Base-by-base conservation (phyloP, 1,284 basidiomycete genomes). In the Papiliotrema laurentii region DNA sequence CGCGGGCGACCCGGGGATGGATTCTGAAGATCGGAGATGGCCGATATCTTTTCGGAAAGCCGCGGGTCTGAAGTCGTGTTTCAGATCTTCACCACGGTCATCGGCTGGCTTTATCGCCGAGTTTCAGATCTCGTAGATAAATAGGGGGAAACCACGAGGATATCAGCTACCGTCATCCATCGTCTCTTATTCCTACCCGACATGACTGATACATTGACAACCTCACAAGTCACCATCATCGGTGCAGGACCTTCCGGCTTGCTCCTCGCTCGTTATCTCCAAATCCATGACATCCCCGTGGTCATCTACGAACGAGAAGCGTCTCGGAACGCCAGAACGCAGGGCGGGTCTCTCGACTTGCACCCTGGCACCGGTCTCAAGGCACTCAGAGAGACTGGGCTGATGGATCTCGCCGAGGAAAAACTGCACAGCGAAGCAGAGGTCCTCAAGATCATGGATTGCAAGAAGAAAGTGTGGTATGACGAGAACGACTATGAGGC, bases 331-430 rank as follows among this genome's bases (percentile, higher is more conserved):
- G 46, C 64, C 14, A 70, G 76, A 21, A 51, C 54, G 9, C 74
- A 76, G 47, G 75, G 76, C 18, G 76, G 77, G 10, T 61, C 69
- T 10, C 68, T 78, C 26, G 76, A 77, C 58, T 50, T 78, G 25
- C 75, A 77, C 53, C 46, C 54, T 2, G 63, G 67, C 25, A 70
- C 69, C 4, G 76, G 76, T 10, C 45, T 54, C 50, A 56, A n/a
- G 49, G 73, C 37, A 34, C 37, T 47, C 58, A 68, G 27, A 60
- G 69, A 35, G 60, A 71, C 63, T 18, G 66, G 63, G 10, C 69
- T 70, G 66, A 28, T 72, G 39, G 61, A 60, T 36, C 58, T 66
- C 49, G 56, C 49, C 7, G 34, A 44, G 22, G 71, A 70, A 56
- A 46, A 53, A 35, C 48, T 51, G 24, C 60, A 69, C 39, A 47